These are phyloP conservation scores for Fusarium palustre DNA, from an alignment of 2,329 filamentous ascomycete genomes.

Conservation along the genomic window DNA sequence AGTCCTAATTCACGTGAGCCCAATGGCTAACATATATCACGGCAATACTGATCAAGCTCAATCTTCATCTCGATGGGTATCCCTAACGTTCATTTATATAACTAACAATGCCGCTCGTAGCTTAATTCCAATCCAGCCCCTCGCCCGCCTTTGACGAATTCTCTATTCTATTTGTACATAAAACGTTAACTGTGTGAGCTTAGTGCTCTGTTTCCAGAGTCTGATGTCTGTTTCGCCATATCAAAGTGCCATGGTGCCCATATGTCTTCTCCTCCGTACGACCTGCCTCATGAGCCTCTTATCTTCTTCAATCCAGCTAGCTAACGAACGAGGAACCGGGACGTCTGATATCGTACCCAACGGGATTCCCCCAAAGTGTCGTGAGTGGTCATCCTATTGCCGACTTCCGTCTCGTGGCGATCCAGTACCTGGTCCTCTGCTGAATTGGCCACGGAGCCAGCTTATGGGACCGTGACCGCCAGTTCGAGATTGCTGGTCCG, in stretches of 20 bases:
- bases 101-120: slow-evolving; percentile 36
- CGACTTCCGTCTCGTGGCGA: slow-evolving; percentile 48
- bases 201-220: background rate
- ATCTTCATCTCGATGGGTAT: slow-evolving; percentile 37
- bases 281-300: background rate
- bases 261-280: background rate
- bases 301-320: slow-evolving; percentile 3
- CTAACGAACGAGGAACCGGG: slow-evolving; percentile 6
- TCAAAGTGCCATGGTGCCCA: background rate
- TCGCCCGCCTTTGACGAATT: background rate
- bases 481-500: slow-evolving; percentile 47
- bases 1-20: background rate
- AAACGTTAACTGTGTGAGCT: background rate
- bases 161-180: slow-evolving; percentile 43
- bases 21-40: background rate
- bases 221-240: background rate
- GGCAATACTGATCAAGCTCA: background rate
- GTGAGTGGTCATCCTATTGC: slow-evolving; percentile 41
- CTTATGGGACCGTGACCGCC: slow-evolving; percentile 54
- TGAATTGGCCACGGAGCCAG: slow-evolving; percentile 60
- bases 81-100: slow-evolving; percentile 36
- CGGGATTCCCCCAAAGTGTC: slow-evolving; percentile 14
- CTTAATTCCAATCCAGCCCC: slow-evolving; percentile 19
- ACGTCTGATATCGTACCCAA: slow-evolving; percentile 5
- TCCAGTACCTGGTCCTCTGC: slow-evolving; percentile 46